Evolutionary conservation across 2,329 filamentous ascomycete species (phyloP), one percentile per base, ranked within the genome.

Genomic region (Fusarium hostae): DNA sequence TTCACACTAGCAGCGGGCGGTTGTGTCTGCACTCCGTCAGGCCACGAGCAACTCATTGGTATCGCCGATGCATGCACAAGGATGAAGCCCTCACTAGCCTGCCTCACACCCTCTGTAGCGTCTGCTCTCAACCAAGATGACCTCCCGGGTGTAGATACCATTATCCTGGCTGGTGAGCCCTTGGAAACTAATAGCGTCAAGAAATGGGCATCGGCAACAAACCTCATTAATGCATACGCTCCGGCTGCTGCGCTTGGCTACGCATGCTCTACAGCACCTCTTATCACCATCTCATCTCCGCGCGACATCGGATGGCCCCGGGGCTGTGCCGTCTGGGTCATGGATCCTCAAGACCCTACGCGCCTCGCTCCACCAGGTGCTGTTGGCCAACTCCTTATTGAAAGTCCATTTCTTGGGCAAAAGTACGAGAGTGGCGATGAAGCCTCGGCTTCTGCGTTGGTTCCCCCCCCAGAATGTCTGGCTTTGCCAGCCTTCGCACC

Each of bases 251-350:
- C 43, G 12, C 34, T 63, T 6, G 59, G 59, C 26, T 63, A 48
- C 43, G 59, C 40, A 35, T 63, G 59, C n/a, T 63, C 28, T 41
- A 63, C 59, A 12, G 34, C 41, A 40, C 59, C 59, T 50, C 5
- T 63, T 22, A 59, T 22, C 57, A 35, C 35, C 3, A 35, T 28
- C 9, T 41, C 57, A 37, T 57, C 28, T 28, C 63, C 41, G 3
- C 34, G 28, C 16, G 58, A 66, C 47, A 57, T 63, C 39, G 63
- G 63, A 51, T 66, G 63, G 63, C 59, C 63, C 24, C 63, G 60
- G 2, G 63, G 63, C 35, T 66, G 63, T 50, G 60, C 63, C 28
- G 54, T 52, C n/a, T 67, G 64, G 64, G 48, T 68, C 26, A 59
- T 68, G 44, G 61, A 68, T 34, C 50, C 65, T 6, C 30, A 60